phyloP scores from a whole-genome alignment of 2,329 filamentous ascomycete genomes.

The Fusarium sp. region DNA sequence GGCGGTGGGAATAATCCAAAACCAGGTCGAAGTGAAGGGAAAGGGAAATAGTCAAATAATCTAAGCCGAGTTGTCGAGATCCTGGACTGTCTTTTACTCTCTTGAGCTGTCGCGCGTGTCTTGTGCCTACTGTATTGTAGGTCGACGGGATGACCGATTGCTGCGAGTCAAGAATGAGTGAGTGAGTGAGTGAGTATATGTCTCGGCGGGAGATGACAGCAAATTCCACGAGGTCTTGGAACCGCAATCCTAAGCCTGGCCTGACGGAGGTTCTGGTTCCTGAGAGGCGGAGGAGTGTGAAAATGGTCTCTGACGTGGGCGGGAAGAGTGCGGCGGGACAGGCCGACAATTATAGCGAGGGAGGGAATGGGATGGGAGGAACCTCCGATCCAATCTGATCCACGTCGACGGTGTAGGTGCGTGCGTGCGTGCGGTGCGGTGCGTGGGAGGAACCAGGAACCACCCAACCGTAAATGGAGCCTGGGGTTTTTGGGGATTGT shows the following conservation, averaged over 20 bases:
- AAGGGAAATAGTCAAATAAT: conserved; percentile 5
- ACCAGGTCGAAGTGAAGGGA: background rate
- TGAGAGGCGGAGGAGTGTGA: conserved; percentile 22
- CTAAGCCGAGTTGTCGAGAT: conserved; percentile 17
- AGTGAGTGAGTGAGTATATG: conserved; percentile 21
- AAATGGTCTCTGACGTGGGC: conserved; percentile 38
- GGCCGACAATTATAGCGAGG: conserved; percentile 39
- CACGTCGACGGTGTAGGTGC: conserved; percentile 9
- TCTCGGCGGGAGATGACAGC: conserved; percentile 40
- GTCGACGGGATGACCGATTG: conserved; percentile 28
- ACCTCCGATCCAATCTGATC: conserved; percentile 37
- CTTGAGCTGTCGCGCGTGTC: conserved; percentile 6
- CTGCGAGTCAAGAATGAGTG: conserved; percentile 36
- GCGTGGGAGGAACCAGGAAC: conserved; percentile 38
- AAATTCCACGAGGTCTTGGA: conserved; percentile 40
- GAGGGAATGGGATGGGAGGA: conserved; percentile 33
- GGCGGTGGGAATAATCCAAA: conserved; percentile 12
- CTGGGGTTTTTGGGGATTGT: conserved; percentile 37
- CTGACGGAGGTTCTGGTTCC: conserved; percentile 28
- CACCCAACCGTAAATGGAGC: conserved; percentile 36
- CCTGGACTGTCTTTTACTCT: background rate
- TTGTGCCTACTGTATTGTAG: conserved; percentile 2
- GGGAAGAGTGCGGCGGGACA: conserved; percentile 38
- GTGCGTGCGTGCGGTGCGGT: background rate
- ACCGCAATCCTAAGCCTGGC: conserved; percentile 32